These are phyloP conservation scores for Hanseniaspora valbyensis DNA, from an alignment of 805 yeast genomes.

Conservation along the genomic window DNA sequence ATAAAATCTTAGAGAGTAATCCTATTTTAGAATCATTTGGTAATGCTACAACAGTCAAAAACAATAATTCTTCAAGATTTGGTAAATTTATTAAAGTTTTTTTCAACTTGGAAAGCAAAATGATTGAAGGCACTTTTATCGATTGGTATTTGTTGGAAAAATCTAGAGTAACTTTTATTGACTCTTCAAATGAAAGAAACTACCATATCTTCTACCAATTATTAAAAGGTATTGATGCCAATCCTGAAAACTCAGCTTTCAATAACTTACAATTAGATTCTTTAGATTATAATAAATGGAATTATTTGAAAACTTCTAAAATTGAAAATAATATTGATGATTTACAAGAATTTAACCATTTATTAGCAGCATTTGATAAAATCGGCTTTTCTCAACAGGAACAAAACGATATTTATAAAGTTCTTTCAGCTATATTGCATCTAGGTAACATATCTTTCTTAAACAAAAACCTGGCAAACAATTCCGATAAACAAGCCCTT, in stretches of 20 bases:
- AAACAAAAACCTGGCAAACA: background rate
- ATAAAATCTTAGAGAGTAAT: conserved; percentile 81
- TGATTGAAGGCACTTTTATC: conserved; percentile 77
- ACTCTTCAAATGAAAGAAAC: conserved; percentile 67
- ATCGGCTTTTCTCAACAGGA: conserved; percentile 58
- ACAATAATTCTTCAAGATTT: conserved; percentile 89
- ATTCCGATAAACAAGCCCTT: conserved; percentile 56
- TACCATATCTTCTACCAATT: conserved; percentile 90
- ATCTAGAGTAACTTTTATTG: conserved; percentile 69
- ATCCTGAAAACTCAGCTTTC: background rate
- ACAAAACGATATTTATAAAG: conserved; percentile 46
- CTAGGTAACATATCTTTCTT: conserved; percentile 75
- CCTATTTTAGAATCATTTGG: conserved; percentile 96
- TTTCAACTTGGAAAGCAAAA: conserved; percentile 45
- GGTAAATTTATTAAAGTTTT: conserved; percentile 91
- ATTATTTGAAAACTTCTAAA: conserved; percentile 49
- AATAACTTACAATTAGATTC: background rate
- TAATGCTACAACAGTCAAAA: conserved; percentile 88
- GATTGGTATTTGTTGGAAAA: conserved; percentile 92
- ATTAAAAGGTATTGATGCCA: conserved; percentile 44
- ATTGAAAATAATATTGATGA: conserved; percentile 63
- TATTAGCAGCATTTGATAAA: conserved; percentile 55
- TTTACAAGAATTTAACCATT: conserved; percentile 48
- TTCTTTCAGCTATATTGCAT: conserved; percentile 67
- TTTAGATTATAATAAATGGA: conserved; percentile 29